Evolutionary conservation across 1,284 basidiomycete species (phyloP), one percentile per base, ranked within the genome.

Genomic region (Abortiporus biennis): DNA sequence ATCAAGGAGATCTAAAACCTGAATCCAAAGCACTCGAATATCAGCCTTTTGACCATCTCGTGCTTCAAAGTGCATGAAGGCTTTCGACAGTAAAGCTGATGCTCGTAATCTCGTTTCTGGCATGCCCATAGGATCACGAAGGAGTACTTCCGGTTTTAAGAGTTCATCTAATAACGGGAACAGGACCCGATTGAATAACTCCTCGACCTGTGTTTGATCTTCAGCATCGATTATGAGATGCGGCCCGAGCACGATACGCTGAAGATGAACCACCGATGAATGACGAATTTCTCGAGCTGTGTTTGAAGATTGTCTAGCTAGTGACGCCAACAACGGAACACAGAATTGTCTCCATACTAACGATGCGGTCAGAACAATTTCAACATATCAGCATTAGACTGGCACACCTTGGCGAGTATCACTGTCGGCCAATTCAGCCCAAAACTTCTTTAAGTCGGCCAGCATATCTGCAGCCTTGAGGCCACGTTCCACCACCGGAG

Each of bases 101-200:
- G 90, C 91, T 31, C 91, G 78, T 31, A 96, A 63, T 6, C 94
- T 78, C 16, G 91, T 94, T 67, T 98, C 94, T 4, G 85, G 77
- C 75, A 97, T 89, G 22, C 89, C 92, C 46, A 79, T 74, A 0
- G 89, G 85, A 59, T 97, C 93, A 25, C 84, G 72, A 45, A 78
- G 69, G 55, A 85, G 80, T 6, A 88, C 78, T 48, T 92, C 84
- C 3, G 91, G 84, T 58, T 90, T 92, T 47, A 98, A 68, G 19
- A 99, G 71, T 52, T 96, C 92, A 50, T 98, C 93, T 24, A 98
- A 65, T 21, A 97, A 74, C 2, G 94, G 95, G 67, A 98, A 96
- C 21, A 99, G 69, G 36, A 96, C 85, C 19, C 81, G 76, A 56
- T 90, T 85, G 69, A 99, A 98, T 20, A 97, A 77, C 46, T 88